Conservation (phyloP, 345 rosid species). For the Linum tenue region DNA sequence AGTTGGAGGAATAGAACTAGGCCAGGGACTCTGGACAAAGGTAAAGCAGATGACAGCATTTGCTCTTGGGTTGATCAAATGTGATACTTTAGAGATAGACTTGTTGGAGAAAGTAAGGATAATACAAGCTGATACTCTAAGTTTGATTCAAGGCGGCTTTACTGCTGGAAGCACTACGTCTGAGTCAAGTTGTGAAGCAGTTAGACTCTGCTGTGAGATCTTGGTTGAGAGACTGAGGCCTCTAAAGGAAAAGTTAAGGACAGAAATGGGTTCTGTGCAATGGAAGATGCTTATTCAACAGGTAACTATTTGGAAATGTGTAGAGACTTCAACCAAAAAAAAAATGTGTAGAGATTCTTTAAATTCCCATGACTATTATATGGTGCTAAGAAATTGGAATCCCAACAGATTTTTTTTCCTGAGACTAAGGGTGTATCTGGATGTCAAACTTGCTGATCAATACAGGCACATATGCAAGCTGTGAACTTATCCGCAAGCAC, state of each 20-base stretch:
- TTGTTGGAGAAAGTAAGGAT: neutral
- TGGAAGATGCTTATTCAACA: slow-evolving; percentile 1
- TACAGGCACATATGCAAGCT: slow-evolving; percentile 1
- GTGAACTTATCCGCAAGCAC: slow-evolving; percentile 5
- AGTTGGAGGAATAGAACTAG: slow-evolving; percentile 4
- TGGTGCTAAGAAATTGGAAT: neutral
- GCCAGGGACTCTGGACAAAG: slow-evolving; percentile 5
- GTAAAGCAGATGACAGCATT: slow-evolving; percentile 1
- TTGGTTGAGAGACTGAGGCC: slow-evolving; percentile 2
- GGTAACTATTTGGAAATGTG: neutral
- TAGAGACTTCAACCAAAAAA: neutral
- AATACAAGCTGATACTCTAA: slow-evolving; percentile 2
- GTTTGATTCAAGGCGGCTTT: slow-evolving; percentile 4
- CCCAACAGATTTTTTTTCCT: neutral
- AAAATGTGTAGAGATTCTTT: no score
- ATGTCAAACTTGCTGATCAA: neutral
- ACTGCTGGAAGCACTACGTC: slow-evolving; percentile 4
- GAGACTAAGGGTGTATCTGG: neutral
- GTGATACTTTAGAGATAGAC: neutral
- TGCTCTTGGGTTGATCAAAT: neutral
- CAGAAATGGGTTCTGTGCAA: neutral
- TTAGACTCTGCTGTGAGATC: slow-evolving; percentile 1
- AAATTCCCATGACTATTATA: neutral
- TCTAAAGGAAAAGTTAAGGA: slow-evolving; percentile 1
- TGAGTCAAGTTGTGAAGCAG: slow-evolving; percentile 5